Evolutionary conservation across 2,329 filamentous ascomycete genomes (phyloP).

Genomic region (Cadophora malorum): DNA sequence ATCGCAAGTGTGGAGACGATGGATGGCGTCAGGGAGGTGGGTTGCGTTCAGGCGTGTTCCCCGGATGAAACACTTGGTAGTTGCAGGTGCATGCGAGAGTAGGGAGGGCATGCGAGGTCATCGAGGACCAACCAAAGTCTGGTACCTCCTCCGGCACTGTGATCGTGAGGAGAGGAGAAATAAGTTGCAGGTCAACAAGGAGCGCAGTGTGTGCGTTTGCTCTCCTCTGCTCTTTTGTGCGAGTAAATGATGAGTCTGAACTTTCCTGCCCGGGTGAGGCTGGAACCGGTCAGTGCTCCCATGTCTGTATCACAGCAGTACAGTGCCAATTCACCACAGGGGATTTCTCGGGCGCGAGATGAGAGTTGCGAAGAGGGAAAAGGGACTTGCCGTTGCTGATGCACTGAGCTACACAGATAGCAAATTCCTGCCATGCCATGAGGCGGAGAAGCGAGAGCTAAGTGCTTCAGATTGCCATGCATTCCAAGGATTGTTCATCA

Average conservation of each 20-base stretch:
- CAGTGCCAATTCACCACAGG: background rate
- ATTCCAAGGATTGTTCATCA: background rate
- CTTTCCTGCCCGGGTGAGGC: background rate
- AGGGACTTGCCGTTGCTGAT: background rate
- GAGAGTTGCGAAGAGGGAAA: background rate
- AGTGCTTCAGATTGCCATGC: background rate
- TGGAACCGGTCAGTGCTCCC: background rate
- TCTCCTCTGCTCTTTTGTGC: background rate
- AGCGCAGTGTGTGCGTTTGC: background rate
- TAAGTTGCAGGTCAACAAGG: background rate
- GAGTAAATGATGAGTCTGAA: background rate
- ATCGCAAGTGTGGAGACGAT: slow-evolving; percentile 29
- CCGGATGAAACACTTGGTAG: slow-evolving; percentile 33
- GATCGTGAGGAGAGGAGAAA: background rate
- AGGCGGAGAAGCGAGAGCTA: background rate
- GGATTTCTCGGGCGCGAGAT: background rate
- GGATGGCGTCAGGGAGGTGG: slow-evolving; percentile 26
- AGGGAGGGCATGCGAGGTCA: slow-evolving; percentile 1
- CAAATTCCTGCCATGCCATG: background rate
- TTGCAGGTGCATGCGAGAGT: slow-evolving; percentile 22
- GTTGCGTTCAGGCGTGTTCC: slow-evolving; percentile 26
- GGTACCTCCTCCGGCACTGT: background rate
- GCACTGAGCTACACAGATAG: background rate
- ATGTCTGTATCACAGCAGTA: background rate
- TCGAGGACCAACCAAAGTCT: background rate